These are phyloP conservation scores for Skeletonema tropicum DNA, from an alignment of 108 stramenopile genomes.

Conservation along the genomic window DNA sequence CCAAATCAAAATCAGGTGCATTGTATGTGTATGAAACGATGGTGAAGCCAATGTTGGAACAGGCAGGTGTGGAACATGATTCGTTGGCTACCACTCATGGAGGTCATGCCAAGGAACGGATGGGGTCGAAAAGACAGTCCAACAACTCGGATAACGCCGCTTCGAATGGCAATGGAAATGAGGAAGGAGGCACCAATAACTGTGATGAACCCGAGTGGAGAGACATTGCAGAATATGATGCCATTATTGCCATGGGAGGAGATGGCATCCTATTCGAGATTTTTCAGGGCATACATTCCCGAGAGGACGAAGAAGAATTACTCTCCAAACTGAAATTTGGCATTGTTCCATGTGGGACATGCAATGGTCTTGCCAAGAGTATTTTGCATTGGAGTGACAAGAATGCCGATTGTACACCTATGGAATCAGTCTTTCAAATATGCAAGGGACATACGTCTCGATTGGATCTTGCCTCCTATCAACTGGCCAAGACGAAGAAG, in stretches of 20 bases:
- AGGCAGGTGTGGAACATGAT: slow-evolving; percentile 71
- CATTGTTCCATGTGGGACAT: slow-evolving; percentile 80
- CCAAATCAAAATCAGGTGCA: slow-evolving; percentile 48
- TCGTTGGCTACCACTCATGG: slow-evolving; percentile 51
- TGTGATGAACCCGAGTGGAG: slow-evolving; percentile 12
- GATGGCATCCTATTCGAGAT: slow-evolving; percentile 88
- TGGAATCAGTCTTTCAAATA: slow-evolving; percentile 77
- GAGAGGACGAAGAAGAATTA: slow-evolving; percentile 48
- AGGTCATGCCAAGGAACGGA: slow-evolving; percentile 75
- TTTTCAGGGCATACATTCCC: slow-evolving; percentile 68
- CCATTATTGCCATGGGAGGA: slow-evolving; percentile 79
- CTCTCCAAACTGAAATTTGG: slow-evolving; percentile 65
- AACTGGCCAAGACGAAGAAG: slow-evolving; percentile 25
- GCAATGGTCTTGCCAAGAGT: slow-evolving; percentile 84
- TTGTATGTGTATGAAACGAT: slow-evolving; percentile 46
- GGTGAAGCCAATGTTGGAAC: slow-evolving; percentile 74
- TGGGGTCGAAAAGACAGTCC: slow-evolving; percentile 25
- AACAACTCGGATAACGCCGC: not conserved
- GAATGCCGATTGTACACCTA: slow-evolving; percentile 43
- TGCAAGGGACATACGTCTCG: slow-evolving; percentile 62
- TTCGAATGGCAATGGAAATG: not conserved
- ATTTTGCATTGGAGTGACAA: slow-evolving; percentile 50
- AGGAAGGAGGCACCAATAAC: slow-evolving; percentile 21
- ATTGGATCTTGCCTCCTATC: slow-evolving; percentile 72
- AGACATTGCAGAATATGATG: slow-evolving; percentile 71